phyloP scores from a whole-genome alignment of 2,329 filamentous ascomycete genomes.

The Albifimbria verrucaria region DNA sequence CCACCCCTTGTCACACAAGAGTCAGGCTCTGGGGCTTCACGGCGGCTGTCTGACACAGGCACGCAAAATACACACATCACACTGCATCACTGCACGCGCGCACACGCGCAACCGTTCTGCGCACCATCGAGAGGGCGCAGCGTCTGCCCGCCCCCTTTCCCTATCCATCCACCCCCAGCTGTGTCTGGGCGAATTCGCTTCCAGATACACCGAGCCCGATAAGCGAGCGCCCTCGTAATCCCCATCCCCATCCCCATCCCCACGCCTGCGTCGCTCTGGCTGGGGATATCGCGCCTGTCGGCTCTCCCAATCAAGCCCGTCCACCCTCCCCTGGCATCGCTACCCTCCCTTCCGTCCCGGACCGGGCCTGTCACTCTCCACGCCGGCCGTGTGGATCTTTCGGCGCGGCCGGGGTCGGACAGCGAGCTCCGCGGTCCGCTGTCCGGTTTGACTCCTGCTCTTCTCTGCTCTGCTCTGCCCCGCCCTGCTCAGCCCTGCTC shows the following conservation, averaged over 20 bases:
- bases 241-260: background rate
- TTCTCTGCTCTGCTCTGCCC: background rate
- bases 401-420: too few species aligned
- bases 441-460: too few species aligned
- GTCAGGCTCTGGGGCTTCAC: background rate
- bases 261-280: too few species aligned
- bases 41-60: background rate
- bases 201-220: background rate
- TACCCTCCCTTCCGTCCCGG: background rate
- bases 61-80: background rate
- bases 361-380: too few species aligned
- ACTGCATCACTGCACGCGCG: background rate
- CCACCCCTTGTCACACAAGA: background rate
- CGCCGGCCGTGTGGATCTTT: too few species aligned
- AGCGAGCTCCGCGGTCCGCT: too few species aligned
- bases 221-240: background rate
- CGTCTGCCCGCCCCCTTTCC: background rate
- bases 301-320: too few species aligned
- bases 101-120: background rate
- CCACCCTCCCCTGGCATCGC: background rate
- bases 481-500: background rate
- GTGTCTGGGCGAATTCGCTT: too few species aligned
- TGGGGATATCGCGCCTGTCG: too few species aligned
- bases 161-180: too few species aligned
- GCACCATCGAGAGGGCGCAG: background rate